A percentile compares a stretch with the other conserved stretches of the same genome.
Evolutionary conservation across 2,329 filamentous ascomycete species (phyloP).

Genomic region (Decorospora gaudefroyi): DNA sequence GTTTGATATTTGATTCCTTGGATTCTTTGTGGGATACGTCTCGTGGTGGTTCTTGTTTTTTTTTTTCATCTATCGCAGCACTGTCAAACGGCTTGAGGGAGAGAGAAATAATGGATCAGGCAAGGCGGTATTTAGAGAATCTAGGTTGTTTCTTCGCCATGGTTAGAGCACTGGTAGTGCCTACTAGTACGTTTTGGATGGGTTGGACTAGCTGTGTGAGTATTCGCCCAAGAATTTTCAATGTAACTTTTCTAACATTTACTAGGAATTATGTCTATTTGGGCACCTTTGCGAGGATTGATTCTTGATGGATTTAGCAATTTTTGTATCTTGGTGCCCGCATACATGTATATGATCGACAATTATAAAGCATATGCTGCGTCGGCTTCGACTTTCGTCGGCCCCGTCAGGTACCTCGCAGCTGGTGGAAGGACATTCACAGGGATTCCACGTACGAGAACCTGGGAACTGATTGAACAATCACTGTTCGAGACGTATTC

Average conservation of each 20-base stretch:
- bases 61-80: constrained; percentile 50
- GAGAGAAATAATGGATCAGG: constrained; percentile 47
- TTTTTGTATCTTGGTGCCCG: constrained; percentile 50
- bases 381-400: constrained; percentile 52
- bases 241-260: not conserved
- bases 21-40: constrained; percentile 53
- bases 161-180: constrained; percentile 56
- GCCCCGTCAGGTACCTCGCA: constrained; percentile 49
- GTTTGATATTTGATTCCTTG: constrained; percentile 55
- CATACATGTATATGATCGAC: constrained; percentile 63
- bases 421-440: constrained; percentile 50
- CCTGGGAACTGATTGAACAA: constrained; percentile 44
- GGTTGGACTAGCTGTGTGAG: constrained; percentile 56
- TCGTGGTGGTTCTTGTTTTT: constrained; percentile 52
- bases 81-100: constrained; percentile 25
- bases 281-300: constrained; percentile 50
- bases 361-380: constrained; percentile 60
- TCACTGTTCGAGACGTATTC: too few relatives aligned
- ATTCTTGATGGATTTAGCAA: constrained; percentile 36
- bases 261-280: constrained; percentile 3
- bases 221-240: not conserved
- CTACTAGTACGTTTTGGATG: constrained; percentile 62
- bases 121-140: constrained; percentile 55
- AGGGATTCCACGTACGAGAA: constrained; percentile 48
- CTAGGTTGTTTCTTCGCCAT: constrained; percentile 59